Evolutionary conservation across 805 yeast species (phyloP), one percentile per base, ranked within the genome.

Genomic region (Wickerhamiella sergipiensis): DNA sequence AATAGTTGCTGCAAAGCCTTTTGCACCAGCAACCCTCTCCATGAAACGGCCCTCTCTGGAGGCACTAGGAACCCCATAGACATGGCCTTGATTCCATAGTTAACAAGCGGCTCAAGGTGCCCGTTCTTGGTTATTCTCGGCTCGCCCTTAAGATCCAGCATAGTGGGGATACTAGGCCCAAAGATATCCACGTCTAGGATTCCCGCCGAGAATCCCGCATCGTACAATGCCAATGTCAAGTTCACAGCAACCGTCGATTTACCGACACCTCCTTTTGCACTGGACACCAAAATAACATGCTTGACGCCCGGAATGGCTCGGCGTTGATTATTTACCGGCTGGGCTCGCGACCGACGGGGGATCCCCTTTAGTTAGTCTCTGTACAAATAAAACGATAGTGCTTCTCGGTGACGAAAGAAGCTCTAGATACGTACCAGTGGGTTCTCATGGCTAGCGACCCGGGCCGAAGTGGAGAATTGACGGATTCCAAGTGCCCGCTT

Each of bases 21-120:
- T 78, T 83, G 86, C 19, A 86, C 89, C 79, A 86, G 79, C 43
- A 85, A 66, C 0, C 95, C 95, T 50, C 95, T 70, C 95, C 95
- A 86, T 0, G 82, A 90, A 5, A 86, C 74, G 29, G 79, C 78
- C 46, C 76, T 80, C 8, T 82, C 82, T 1, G 74, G 65, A 1
- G 79, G 79, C 1, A 85, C 75, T 57, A 86, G 67, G 59, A 81
- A 85, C 0, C 95, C 95, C 94, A 86, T 86, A 0, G 94, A 85
- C 95, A 86, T 86, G 6, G 88, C 77, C 56, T 83, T 80, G 2
- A 86, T 62, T 0, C 95, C 95, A 56, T 80, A 84, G 61, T 84
- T 85, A 10, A 71, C 63, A 57, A 85, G 64, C 0, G 95, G 95
- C 0, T 80, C 61, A 2, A 85, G 67, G 56, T 75, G 74, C 0